Evolutionary conservation across 2,329 filamentous ascomycete genomes (phyloP).

Genomic region (Diaporthe australafricana): DNA sequence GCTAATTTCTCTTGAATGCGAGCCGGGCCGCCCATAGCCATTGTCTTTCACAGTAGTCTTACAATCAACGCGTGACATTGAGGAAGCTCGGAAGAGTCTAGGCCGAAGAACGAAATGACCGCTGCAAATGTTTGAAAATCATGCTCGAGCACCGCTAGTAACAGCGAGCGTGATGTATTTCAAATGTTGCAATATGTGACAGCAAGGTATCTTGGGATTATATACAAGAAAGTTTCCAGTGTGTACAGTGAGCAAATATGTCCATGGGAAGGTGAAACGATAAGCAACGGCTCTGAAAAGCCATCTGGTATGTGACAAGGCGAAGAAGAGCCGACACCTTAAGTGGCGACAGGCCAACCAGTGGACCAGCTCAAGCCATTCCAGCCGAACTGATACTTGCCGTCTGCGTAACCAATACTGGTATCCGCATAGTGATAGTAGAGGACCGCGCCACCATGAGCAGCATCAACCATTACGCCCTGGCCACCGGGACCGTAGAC

Average conservation of each 20-base stretch:
- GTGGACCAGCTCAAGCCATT: constrained; percentile 55
- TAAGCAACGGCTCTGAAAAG: not conserved
- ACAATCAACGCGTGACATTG: too few relatives aligned
- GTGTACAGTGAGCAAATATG: not conserved
- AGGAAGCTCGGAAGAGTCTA: too few relatives aligned
- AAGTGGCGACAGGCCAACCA: constrained; percentile 53
- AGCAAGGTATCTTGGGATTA: not conserved
- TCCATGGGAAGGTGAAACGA: not conserved
- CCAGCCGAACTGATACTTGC: constrained; percentile 58
- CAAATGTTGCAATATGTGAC: not conserved
- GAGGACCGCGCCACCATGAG: constrained; percentile 60
- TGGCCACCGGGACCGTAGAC: constrained; percentile 74
- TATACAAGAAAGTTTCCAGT: not conserved
- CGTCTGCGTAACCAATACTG: constrained; percentile 62
- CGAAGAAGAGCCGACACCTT: not conserved
- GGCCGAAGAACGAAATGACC: not conserved
- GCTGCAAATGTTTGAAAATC: too few relatives aligned
- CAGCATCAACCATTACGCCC: constrained; percentile 64
- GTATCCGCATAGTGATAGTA: constrained; percentile 74
- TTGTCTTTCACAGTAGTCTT: too few relatives aligned
- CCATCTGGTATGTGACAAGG: not conserved
- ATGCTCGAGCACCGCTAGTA: not conserved
- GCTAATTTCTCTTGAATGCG: too few relatives aligned
- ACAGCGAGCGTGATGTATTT: not conserved
- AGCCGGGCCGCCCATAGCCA: too few relatives aligned